Evolutionary conservation across 805 yeast genomes (phyloP).

Genomic region (Yamadazyma scolyti): DNA sequence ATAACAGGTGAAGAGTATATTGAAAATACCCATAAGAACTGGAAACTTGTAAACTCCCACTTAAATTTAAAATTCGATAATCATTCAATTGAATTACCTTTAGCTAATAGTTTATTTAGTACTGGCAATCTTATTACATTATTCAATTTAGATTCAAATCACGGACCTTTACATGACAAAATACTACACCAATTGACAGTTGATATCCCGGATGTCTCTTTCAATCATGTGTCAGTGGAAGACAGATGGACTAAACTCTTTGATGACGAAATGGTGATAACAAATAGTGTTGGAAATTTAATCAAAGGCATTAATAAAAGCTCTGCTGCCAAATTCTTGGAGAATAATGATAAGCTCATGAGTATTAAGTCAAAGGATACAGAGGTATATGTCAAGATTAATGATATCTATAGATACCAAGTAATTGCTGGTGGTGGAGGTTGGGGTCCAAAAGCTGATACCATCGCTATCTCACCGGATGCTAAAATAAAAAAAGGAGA

Average conservation of each 20-base stretch:
- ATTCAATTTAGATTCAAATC: slow-evolving; percentile 26
- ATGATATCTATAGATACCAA: slow-evolving; percentile 33
- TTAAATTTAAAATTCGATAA: slow-evolving; percentile 13
- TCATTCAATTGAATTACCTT: slow-evolving; percentile 16
- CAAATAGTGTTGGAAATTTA: slow-evolving; percentile 54
- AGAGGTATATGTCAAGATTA: slow-evolving; percentile 35
- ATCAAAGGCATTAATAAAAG: slow-evolving; percentile 50
- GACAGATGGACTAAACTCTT: slow-evolving; percentile 36
- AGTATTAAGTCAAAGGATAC: slow-evolving; percentile 39
- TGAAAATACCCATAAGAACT: slow-evolving; percentile 23
- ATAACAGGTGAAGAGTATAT: slow-evolving; percentile 17
- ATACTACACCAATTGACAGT: slow-evolving; percentile 4
- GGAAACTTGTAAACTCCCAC: slow-evolving; percentile 29
- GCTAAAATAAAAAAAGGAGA: slow-evolving; percentile 46
- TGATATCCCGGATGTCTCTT: slow-evolving; percentile 2
- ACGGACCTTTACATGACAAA: slow-evolving; percentile 2
- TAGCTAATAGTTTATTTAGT: slow-evolving; percentile 40
- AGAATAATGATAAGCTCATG: slow-evolving; percentile 40
- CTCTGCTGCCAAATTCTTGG: slow-evolving; percentile 58
- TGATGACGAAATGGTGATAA: slow-evolving; percentile 33
- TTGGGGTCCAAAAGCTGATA: slow-evolving; percentile 68
- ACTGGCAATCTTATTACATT: slow-evolving; percentile 32
- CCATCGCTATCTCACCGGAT: slow-evolving; percentile 62
- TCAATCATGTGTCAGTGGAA: not conserved
- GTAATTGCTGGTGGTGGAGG: slow-evolving; percentile 75